These are phyloP conservation scores for Colletotrichum gloeosporioides DNA, from an alignment of 2,329 filamentous ascomycete genomes.

Conservation along the genomic window DNA sequence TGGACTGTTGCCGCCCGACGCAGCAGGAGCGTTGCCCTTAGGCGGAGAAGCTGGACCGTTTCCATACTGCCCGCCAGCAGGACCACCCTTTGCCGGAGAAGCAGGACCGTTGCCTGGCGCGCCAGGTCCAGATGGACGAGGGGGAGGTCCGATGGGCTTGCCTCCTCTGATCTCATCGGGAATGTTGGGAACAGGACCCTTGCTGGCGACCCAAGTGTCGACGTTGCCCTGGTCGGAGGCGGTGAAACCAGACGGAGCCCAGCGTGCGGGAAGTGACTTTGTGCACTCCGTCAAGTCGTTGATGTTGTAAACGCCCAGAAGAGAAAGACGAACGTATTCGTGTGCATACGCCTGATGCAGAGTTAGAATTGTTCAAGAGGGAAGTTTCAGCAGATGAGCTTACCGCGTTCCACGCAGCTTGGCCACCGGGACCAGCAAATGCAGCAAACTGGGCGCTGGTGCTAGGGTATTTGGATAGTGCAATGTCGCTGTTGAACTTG, in stretches of 20 bases:
- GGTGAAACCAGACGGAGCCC: slow-evolving; percentile 6
- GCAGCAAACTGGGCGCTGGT: slow-evolving; percentile 40
- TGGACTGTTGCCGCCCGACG: background rate
- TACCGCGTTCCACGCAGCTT: slow-evolving; percentile 45
- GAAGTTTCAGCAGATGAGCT: slow-evolving; percentile 10
- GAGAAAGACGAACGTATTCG: slow-evolving; percentile 57
- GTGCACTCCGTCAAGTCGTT: slow-evolving; percentile 61
- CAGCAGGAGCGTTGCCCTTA: background rate
- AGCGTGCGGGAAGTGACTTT: slow-evolving; percentile 47
- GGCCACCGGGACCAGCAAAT: slow-evolving; percentile 38
- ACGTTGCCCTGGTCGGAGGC: slow-evolving; percentile 12
- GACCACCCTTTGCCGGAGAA: background rate
- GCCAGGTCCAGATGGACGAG: background rate
- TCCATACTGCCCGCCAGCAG: background rate
- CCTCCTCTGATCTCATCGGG: background rate
- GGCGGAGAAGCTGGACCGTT: background rate
- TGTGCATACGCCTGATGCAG: slow-evolving; percentile 47
- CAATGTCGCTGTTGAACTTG: slow-evolving; percentile 46
- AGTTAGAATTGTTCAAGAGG: background rate
- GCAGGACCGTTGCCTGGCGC: background rate
- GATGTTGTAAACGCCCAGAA: slow-evolving; percentile 62
- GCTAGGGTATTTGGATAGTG: slow-evolving; percentile 39
- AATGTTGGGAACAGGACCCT: background rate
- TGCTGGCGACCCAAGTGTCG: slow-evolving; percentile 3
- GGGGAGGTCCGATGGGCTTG: background rate